Percentiles rank a stretch among this genome's conserved stretches.
These are phyloP conservation scores for Daldinia childiae DNA, from an alignment of 495 filamentous ascomycete genomes.

Conservation along the genomic window DNA sequence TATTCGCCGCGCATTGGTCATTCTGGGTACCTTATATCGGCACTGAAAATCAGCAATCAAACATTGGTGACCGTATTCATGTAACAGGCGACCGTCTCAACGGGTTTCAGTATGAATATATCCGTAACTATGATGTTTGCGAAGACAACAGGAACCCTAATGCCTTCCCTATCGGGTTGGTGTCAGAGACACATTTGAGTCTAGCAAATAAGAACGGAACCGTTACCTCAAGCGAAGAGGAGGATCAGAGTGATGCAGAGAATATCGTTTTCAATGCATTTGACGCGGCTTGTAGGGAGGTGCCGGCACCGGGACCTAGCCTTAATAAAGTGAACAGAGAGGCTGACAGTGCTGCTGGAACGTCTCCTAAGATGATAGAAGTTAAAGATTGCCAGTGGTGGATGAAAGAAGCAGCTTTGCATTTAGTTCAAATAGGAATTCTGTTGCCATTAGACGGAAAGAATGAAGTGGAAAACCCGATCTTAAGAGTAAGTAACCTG, in stretches of 20 bases:
- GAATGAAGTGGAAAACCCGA: neutral
- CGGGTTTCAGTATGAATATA: constrained; percentile 31
- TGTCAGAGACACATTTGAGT: constrained; percentile 5
- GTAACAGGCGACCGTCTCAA: constrained; percentile 24
- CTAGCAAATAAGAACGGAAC: neutral
- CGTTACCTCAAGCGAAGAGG: neutral
- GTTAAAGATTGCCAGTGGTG: constrained; percentile 1
- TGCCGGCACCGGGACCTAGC: neutral
- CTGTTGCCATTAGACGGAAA: neutral
- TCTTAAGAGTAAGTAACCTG: neutral
- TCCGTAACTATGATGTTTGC: constrained; percentile 20
- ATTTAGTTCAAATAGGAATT: neutral
- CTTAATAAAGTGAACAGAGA: neutral
- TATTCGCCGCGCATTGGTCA: neutral
- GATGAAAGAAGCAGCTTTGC: neutral
- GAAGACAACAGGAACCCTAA: constrained; percentile 32
- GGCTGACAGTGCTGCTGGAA: neutral
- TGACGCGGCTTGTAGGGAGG: neutral
- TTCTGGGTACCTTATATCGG: neutral
- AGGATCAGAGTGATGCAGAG: neutral
- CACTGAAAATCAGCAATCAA: neutral
- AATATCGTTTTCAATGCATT: neutral
- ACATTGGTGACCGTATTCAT: constrained; percentile 23
- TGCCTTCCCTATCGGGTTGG: constrained; percentile 22
- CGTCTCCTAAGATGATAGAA: neutral